Evolutionary conservation across 176 grass and related monocot species (phyloP).

Genomic region (Miscanthus lutarioriparius): DNA sequence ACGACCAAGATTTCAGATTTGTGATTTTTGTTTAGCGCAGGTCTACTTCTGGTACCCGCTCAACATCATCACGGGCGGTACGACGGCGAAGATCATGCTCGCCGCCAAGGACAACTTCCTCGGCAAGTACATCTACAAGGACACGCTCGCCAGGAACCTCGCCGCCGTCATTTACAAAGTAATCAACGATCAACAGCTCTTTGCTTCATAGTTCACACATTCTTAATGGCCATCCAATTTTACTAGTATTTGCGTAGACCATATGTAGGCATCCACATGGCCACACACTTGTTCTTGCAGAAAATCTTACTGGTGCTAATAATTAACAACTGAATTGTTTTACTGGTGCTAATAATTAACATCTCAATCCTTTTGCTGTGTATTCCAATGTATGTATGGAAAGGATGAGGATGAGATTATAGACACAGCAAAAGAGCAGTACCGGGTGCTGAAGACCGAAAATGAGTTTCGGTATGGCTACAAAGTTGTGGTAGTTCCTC

Average conservation of each 20-base stretch:
- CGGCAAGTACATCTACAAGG: conserved; percentile 96
- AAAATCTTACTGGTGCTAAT: background rate
- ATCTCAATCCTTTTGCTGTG: conserved; percentile 8
- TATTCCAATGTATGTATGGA: background rate
- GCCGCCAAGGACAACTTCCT: conserved; percentile 94
- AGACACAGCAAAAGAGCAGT: conserved; percentile 65
- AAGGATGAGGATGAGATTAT: conserved; percentile 90
- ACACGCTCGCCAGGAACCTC: conserved; percentile 84
- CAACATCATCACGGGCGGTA: conserved; percentile 76
- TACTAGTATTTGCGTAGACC: background rate
- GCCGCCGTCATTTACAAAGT: conserved; percentile 86
- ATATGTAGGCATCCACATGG: background rate
- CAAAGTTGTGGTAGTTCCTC: conserved; percentile 83
- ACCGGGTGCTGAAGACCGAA: conserved; percentile 59
- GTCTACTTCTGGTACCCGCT: conserved; percentile 98
- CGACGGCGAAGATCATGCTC: conserved; percentile 98
- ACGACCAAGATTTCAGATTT: background rate
- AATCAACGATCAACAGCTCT: background rate
- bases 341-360: background rate
- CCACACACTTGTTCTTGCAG: background rate
- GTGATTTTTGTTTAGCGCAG: conserved; percentile 34
- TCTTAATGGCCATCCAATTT: background rate
- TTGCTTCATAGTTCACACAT: background rate
- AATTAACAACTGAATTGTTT: conserved; percentile 16
- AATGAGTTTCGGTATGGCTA: conserved; percentile 86